These are phyloP conservation scores for Pterocarpus santalinus DNA, from an alignment of 306 rosid genomes.

Conservation along the genomic window DNA sequence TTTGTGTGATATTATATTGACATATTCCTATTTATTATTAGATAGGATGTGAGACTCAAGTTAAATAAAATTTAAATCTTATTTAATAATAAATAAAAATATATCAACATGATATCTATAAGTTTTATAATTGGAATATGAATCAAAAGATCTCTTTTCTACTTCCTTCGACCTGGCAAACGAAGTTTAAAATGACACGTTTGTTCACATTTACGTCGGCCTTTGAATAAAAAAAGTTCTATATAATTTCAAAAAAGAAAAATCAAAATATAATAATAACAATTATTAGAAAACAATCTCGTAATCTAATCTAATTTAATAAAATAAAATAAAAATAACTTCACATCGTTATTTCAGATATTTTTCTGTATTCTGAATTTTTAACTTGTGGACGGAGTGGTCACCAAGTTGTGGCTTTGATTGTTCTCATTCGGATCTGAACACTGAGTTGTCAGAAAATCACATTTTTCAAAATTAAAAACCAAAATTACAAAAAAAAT, in stretches of 20 bases:
- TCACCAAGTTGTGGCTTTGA: constrained; percentile 60
- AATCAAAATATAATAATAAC: constrained; percentile 28
- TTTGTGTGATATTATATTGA: too few species aligned
- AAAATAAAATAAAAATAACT: constrained; percentile 9
- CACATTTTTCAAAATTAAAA: constrained; percentile 10
- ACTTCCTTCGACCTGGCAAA: background rate
- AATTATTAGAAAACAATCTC: constrained; percentile 28
- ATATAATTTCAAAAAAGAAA: background rate
- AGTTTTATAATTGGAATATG: background rate
- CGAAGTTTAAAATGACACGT: constrained; percentile 19
- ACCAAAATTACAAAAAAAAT: background rate
- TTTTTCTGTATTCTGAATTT: background rate
- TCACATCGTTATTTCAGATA: constrained; percentile 23
- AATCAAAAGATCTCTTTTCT: background rate
- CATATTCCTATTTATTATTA: too few species aligned
- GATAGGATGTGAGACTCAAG: too few species aligned
- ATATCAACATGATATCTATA: too few species aligned
- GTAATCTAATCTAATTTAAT: background rate
- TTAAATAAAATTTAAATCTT: too few species aligned
- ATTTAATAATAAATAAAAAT: too few species aligned
- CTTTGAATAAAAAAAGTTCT: constrained; percentile 30
- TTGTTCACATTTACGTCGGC: constrained; percentile 36
- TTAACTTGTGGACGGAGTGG: constrained; percentile 25
- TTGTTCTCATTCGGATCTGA: constrained; percentile 51
- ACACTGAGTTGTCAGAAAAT: constrained; percentile 34